Evolutionary conservation across 768 basidiomycete genomes (phyloP), one percentile per base, ranked within the genome.

Genomic region (Lyophyllum shimeji): DNA sequence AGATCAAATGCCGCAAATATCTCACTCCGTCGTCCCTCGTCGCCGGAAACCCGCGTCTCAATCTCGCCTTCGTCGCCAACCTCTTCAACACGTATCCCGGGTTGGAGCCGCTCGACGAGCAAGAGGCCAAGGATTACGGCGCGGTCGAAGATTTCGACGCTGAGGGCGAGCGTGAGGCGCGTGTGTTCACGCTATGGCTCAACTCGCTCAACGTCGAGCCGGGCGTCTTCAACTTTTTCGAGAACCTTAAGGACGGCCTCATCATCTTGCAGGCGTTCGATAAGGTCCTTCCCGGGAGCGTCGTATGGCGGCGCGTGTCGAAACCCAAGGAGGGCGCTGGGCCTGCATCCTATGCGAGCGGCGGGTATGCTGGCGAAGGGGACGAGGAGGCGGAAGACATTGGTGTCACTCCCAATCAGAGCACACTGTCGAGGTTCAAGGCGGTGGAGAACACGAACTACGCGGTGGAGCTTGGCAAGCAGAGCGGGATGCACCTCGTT

Each of bases 391-490:
- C 81, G 39, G 90, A 86, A 55, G 90, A 90, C 67, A 87, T 89
- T 39, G 90, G 90, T 20, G 87, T 93, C 39, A 89, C 86, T 9
- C 89, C 89, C 3, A 91, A 87, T 68, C 91, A 87, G 77, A 85
- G 86, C 63, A 86, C 85, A 40, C 79, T 99, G 18, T 95, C 95
- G 39, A 81, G 93, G 51, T 99, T 98, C 82, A 99, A 99, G 78
- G 87, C 88, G 29, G 94, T 99, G 24, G 97, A 99, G 75, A 98
- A 99, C 74, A 97, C 93, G 43, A 99, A 98, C 71, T 98, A 99
- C 65, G 87, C 77, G 7, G 89, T 98, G 42, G 97, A 98, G 44
- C 86, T 99, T 15, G 95, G 85, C 2, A 93, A 87, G 70, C 88
- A 93, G 71, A 95, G 91, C 65, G 87, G 89, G 44, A 91, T 99